A percentile compares a stretch with the other conserved stretches of the same genome.
These are phyloP conservation scores for Pyracantha coccinea DNA, from an alignment of 331 rosid genomes.

Conservation along the genomic window DNA sequence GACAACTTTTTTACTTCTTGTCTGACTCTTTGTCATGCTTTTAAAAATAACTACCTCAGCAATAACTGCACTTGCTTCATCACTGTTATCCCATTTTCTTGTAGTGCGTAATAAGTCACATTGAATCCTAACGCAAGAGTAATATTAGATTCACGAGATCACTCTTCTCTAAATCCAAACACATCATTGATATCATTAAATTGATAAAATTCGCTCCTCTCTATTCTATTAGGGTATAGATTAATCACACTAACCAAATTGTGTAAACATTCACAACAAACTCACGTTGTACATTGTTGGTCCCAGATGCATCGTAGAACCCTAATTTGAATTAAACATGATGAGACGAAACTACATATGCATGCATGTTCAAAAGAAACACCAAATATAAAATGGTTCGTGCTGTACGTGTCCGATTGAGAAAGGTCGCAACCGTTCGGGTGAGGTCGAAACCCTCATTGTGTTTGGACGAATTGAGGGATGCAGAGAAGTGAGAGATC, in stretches of 20 bases:
- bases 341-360: background rate
- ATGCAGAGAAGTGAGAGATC: background rate
- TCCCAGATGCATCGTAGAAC: background rate
- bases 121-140: background rate
- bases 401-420: background rate
- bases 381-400: background rate
- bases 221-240: no score
- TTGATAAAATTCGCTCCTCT: background rate
- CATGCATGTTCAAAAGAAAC: background rate
- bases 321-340: no score
- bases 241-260: no score
- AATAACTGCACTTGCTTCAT: no score
- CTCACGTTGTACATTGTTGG: background rate
- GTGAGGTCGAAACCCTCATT: background rate
- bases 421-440: background rate
- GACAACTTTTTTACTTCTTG: background rate
- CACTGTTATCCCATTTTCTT: background rate
- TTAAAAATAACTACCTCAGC: background rate
- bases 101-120: background rate
- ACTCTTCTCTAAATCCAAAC: background rate
- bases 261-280: background rate
- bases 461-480: background rate
- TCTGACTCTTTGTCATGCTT: rapidly evolving
- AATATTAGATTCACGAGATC: background rate
- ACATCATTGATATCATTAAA: background rate